These are phyloP conservation scores for Novymonas esmeraldas DNA, from an alignment of 208 protist genomes.

Conservation along the genomic window DNA sequence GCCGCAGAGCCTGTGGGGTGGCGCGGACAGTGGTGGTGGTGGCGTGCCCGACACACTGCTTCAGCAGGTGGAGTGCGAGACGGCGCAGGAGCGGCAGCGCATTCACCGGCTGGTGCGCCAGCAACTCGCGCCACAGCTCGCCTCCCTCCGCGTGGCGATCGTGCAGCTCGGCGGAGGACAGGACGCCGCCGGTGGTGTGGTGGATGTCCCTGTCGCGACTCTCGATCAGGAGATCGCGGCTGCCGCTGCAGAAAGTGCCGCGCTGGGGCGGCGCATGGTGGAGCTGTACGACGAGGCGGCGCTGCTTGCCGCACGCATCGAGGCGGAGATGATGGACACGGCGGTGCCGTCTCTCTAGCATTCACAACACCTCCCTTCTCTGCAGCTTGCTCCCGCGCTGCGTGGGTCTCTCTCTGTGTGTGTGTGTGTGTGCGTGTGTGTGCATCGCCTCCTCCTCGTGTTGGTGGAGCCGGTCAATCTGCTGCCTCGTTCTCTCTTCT, in stretches of 20 bases:
- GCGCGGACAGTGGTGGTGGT: not conserved
- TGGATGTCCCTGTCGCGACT: slow-evolving; percentile 58
- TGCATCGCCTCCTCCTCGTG: too few species aligned
- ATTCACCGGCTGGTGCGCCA: slow-evolving; percentile 32
- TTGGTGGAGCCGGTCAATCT: too few species aligned
- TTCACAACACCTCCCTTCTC: not conserved
- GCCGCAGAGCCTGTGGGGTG: slow-evolving; percentile 55
- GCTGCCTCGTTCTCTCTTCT: too few species aligned
- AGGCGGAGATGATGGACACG: slow-evolving; percentile 46
- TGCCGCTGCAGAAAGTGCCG: slow-evolving; percentile 51
- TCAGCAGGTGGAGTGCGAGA: slow-evolving; percentile 79
- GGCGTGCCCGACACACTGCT: slow-evolving; percentile 61
- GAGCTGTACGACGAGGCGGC: slow-evolving; percentile 74
- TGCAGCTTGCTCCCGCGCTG: not conserved
- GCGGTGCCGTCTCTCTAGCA: slow-evolving; percentile 46
- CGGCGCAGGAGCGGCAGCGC: slow-evolving; percentile 49
- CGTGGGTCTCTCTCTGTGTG: not conserved
- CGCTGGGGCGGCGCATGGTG: slow-evolving; percentile 62
- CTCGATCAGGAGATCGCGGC: slow-evolving; percentile 72
- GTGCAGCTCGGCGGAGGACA: slow-evolving; percentile 54
- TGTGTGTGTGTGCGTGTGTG: not conserved
- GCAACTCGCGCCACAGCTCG: slow-evolving; percentile 36
- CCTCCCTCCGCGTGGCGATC: slow-evolving; percentile 45
- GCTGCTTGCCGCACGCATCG: slow-evolving; percentile 44
- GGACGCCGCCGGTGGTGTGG: slow-evolving; percentile 27